phyloP scores from a whole-genome alignment of 176 grass and related monocot genomes.

The Poa annua region DNA sequence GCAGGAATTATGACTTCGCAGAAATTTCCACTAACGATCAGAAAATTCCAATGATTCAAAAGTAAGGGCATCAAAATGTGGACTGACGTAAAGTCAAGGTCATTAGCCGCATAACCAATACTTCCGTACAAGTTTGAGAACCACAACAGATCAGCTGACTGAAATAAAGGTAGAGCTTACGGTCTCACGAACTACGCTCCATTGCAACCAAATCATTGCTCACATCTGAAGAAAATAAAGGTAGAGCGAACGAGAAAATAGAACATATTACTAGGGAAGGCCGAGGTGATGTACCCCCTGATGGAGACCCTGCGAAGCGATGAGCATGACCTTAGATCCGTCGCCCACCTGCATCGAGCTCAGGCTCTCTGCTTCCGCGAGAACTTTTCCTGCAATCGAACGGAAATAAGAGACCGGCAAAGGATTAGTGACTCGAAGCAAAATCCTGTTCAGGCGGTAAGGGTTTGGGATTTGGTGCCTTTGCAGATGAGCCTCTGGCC shows the following conservation, averaged over 20 bases:
- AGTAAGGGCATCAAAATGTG: not conserved
- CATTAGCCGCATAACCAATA: not conserved
- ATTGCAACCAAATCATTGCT: conserved; percentile 7
- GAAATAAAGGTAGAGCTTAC: not conserved
- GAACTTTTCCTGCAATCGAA: conserved; percentile 68
- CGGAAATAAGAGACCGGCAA: not conserved
- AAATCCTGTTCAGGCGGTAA: not conserved
- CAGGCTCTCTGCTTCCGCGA: conserved; percentile 57
- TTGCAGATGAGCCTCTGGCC: conserved; percentile 98
- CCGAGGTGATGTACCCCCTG: conserved; percentile 70
- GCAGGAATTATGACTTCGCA: not conserved
- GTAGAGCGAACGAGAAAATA: not conserved
- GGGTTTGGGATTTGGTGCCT: conserved; percentile 51
- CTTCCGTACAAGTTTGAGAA: not conserved
- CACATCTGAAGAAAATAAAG: conserved; percentile 5
- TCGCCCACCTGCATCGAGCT: conserved; percentile 60
- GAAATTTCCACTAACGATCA: conserved; percentile 12
- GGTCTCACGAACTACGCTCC: not conserved
- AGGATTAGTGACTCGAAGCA: not conserved
- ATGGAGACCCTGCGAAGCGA: conserved; percentile 88
- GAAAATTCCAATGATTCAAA: conserved; percentile 3
- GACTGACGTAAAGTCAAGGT: not conserved
- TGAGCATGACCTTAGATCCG: conserved; percentile 91
- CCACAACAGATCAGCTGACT: not conserved
- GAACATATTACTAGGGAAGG: conserved; percentile 17